Evolutionary conservation across 495 filamentous ascomycete species (phyloP), one percentile per base, ranked within the genome.

Genomic region (Patellaria atrata): DNA sequence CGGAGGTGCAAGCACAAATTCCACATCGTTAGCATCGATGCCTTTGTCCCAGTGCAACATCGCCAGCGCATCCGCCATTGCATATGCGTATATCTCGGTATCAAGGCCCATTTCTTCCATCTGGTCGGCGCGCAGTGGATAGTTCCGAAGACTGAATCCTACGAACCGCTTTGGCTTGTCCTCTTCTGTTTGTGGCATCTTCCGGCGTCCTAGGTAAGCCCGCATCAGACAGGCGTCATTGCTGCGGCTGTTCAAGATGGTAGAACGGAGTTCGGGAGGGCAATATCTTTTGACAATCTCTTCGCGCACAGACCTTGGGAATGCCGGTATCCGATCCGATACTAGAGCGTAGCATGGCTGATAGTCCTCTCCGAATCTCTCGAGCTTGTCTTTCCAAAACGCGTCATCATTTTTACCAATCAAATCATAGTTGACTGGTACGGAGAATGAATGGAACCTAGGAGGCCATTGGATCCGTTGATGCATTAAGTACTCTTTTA

Each of bases 51-150:
- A 54, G 25, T 48, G 50, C 33, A 54, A 43, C 13, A 40, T 20
- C 10, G 51, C 51, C 9, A 54, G 48, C 10, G 45, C 48, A 21
- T 45, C 36, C n/a, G 51, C 51, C 51, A 54, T 48, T 4, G 35
- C 33, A 7, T 19, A 11, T 8, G 44, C 38, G 30, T 43, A 43
- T 1, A 19, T 21, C 0, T 17, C 8, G 13, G 30, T 20, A 23
- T 47, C 41, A 8, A 51, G 25, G 2, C 20, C 16, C 2, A 48
- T 17, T 7, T 27, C 41, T 19, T 48, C 40, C 40, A 51, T 43
- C 28, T 51, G 44, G 23, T 51, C 38, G 12, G 45, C 13, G 25
- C 43, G 35, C 1, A 54, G 35, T 8, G 41, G 33, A 12, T 31
- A 30, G 30, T 54, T 54, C 11, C 44, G 43, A 5, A 51, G 41